Conservation (phyloP, 2,329 filamentous ascomycete species). For the Colletotrichum costaricense region DNA sequence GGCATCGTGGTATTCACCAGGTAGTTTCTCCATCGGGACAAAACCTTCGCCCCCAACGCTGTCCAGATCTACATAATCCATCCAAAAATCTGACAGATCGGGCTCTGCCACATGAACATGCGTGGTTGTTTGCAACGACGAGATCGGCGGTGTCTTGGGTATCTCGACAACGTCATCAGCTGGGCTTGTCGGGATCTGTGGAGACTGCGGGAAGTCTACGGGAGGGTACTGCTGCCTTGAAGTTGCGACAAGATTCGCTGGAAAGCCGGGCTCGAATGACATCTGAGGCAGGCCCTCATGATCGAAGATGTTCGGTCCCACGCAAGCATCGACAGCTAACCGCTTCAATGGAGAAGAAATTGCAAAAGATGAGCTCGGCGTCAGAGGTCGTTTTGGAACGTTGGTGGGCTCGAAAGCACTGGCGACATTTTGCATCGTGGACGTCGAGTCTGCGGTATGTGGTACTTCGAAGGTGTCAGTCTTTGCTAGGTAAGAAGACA, state of each 20-base stretch:
- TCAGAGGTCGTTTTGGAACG: constrained; percentile 13
- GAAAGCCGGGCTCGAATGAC: too few relatives aligned
- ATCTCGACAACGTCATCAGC: neutral
- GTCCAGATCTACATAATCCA: constrained; percentile 17
- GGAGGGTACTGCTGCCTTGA: neutral
- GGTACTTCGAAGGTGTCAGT: neutral
- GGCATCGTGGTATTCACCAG: neutral
- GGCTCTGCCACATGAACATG: neutral
- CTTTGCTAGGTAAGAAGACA: neutral
- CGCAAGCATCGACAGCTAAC: neutral
- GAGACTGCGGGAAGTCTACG: neutral
- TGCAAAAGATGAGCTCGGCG: neutral
- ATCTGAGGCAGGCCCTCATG: neutral
- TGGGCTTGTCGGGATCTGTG: neutral
- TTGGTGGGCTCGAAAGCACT: constrained; percentile 1
- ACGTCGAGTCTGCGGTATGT: neutral
- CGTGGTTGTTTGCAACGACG: neutral
- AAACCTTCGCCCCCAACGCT: neutral
- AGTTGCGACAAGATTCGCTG: neutral
- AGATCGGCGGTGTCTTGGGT: neutral
- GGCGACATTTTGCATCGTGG: neutral
- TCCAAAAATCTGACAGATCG: constrained; percentile 8
- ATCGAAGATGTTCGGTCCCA: neutral
- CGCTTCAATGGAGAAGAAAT: neutral
- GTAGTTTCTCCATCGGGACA: neutral